Evolutionary conservation across 306 rosid species (phyloP).

Genomic region (Vachellia collinsii): DNA sequence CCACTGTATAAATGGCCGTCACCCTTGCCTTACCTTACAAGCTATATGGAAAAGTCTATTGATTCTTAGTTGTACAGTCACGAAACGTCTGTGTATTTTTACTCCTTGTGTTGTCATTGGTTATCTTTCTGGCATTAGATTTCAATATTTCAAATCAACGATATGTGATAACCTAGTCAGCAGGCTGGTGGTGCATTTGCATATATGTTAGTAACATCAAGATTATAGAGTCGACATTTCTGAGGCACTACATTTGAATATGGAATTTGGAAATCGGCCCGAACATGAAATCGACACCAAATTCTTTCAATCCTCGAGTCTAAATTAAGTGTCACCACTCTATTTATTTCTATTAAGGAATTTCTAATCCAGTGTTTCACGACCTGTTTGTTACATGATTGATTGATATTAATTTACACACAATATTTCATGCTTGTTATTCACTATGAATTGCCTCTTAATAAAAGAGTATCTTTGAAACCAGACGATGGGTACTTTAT

Average conservation of each 20-base stretch:
- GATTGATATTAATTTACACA: no score
- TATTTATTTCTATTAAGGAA: no score
- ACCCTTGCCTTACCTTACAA: background rate
- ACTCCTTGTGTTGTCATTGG: background rate
- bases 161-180: no score
- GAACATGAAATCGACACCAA: background rate
- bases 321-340: no score
- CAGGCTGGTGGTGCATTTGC: background rate
- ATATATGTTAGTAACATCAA: background rate
- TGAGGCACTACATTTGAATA: background rate
- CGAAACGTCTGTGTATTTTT: background rate
- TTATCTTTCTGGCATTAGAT: background rate
- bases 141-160: background rate
- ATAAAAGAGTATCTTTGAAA: no score
- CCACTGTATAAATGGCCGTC: background rate
- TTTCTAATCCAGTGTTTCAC: no score
- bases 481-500: background rate
- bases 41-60: background rate
- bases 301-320: no score
- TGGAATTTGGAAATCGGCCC: background rate
- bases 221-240: no score
- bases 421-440: no score
- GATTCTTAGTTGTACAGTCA: constrained; percentile 16
- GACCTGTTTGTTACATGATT: no score
- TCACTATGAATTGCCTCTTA: background rate